Evolutionary conservation across 2,329 filamentous ascomycete species (phyloP).

Genomic region (Cercospora brassicicola): DNA sequence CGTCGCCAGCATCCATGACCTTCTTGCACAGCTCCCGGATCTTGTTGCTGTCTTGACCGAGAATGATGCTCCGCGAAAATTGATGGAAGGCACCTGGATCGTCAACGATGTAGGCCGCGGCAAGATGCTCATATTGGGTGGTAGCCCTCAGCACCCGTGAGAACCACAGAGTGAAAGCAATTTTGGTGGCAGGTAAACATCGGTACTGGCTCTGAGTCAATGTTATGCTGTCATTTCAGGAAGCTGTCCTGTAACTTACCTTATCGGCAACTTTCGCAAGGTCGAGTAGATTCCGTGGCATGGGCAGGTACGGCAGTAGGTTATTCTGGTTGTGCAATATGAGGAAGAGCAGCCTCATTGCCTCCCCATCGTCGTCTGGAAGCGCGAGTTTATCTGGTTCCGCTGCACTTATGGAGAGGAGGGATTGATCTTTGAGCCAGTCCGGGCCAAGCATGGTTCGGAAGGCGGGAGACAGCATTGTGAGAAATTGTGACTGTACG

Average conservation of each 20-base stretch:
- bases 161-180: neutral
- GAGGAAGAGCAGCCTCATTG: neutral
- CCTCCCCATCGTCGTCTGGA: neutral
- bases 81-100: neutral
- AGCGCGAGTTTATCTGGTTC: neutral
- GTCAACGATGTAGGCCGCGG: neutral
- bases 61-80: neutral
- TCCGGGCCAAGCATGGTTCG: neutral
- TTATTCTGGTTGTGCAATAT: neutral
- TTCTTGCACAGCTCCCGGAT: neutral
- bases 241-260: neutral
- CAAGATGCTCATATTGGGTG: neutral
- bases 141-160: neutral
- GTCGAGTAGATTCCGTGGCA: neutral
- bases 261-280: neutral
- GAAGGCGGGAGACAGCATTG: slow-evolving; percentile 13
- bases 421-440: neutral
- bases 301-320: neutral
- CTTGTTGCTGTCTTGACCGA: neutral
- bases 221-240: too few species aligned
- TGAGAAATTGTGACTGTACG: slow-evolving; percentile 8
- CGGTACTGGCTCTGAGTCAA: too few species aligned
- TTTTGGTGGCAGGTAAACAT: neutral
- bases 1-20: too few species aligned
- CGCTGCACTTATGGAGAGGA: neutral